Conservation (phyloP, 148 eudicot genomes). For the Selenicereus undatus region DNA sequence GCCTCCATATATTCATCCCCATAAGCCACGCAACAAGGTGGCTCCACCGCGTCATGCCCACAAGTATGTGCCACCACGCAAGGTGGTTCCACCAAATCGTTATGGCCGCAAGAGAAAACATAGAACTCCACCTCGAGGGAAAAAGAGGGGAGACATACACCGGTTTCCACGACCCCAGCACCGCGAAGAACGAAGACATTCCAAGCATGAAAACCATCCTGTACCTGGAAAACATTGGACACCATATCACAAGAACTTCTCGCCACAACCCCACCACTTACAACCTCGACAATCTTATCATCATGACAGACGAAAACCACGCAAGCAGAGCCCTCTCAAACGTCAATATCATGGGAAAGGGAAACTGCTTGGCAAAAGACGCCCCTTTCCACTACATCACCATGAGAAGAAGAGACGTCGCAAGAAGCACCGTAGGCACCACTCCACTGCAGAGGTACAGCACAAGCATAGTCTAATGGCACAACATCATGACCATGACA, state of each 20-base stretch:
- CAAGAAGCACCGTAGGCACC: conserved; percentile 18
- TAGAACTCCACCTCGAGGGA: neutral
- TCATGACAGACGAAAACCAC: neutral
- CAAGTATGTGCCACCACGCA: neutral
- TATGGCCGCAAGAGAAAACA: neutral
- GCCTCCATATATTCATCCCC: neutral
- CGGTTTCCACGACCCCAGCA: neutral
- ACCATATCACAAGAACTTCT: neutral
- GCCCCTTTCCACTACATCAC: conserved; percentile 4
- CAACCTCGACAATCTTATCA: neutral
- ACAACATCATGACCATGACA: conserved; percentile 17
- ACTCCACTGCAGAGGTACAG: neutral
- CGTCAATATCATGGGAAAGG: conserved; percentile 11
- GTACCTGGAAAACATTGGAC: neutral
- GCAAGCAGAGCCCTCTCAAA: neutral
- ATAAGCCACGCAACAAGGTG: neutral
- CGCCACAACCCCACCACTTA: neutral
- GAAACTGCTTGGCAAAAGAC: conserved; percentile 13
- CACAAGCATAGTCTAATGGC: conserved; percentile 7
- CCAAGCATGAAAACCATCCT: neutral
- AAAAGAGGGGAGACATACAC: neutral
- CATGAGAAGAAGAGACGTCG: conserved; percentile 4
- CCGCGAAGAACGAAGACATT: neutral
- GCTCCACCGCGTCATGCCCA: neutral
- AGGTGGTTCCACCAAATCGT: neutral